Base-by-base conservation (phyloP, 1,284 basidiomycete species). In the Dichomitus squalens region DNA sequence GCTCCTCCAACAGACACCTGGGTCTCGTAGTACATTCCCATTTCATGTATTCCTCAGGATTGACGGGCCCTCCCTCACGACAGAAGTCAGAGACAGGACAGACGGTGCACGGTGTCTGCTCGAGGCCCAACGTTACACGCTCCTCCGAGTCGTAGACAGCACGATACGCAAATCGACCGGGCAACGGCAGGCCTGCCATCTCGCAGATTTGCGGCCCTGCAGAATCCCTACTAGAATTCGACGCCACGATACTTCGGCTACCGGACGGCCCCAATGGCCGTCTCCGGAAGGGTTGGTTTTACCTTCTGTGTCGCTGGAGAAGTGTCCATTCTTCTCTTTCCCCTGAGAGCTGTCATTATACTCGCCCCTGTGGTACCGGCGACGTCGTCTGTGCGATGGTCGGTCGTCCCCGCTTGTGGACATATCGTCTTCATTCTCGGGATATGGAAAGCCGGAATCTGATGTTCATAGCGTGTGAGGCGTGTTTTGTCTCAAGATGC, bases 81-180 rank as follows among this genome's bases (percentile, higher is more conserved):
- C 91, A 93, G 67, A 93, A 93, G 35, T 86, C 85, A 66, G 92
- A 92, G 23, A 85, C 84, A 3, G 89, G 88, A 68, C 90, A 93
- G 33, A 79, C 73, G 38, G 82, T 84, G 70, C 91, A 93, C 8
- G 90, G 88, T 2, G 86, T 82, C 70, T 92, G 84, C 12, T 80
- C 80, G 76, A 84, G 84, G 12, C 85, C 87, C 3, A 87, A 69
- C 3, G 74, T 70, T 29, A 82, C 68, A 8, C 74, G 73, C 64
- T 85, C 82, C 51, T 85, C 82, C n/a, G n/a, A n/a, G n/a, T n/a
- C n/a, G 41, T 79, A 81, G 18, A 90, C 75, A 0, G 90, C 90
- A 27, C 90, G 82, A 67, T 93, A 94, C 7, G 91, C 87, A 60
- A 49, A 25, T 18, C 46, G 31, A 16, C 53, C 40, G 20, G 16